Evolutionary conservation across 31 red algal species (phyloP).

Genomic region (Endocladia muricata): DNA sequence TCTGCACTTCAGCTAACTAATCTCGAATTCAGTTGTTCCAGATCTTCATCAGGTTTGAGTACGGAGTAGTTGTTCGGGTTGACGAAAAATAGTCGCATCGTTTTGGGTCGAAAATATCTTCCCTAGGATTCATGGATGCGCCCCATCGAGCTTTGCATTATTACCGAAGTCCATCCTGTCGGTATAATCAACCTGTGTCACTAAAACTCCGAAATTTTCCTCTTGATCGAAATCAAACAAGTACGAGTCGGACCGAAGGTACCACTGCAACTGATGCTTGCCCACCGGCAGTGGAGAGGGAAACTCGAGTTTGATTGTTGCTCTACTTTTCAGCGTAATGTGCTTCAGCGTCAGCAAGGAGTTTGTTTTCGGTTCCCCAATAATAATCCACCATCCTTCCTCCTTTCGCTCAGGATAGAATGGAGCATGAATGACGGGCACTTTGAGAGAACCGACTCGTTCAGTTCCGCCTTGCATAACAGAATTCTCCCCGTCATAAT

Average conservation of each 20-base stretch:
- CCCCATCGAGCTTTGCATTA: too few species aligned
- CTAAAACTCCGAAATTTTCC: conserved; percentile 40
- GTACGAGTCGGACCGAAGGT: conserved; percentile 57
- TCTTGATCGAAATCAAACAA: conserved; percentile 62
- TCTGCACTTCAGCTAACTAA: too few species aligned
- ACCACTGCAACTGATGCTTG: conserved; percentile 37
- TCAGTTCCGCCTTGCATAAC: too few species aligned
- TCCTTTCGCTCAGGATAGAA: conserved; percentile 62
- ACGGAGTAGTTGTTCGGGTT: too few species aligned
- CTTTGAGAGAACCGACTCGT: background rate
- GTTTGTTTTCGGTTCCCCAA: conserved; percentile 69
- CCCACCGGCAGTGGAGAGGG: conserved; percentile 29
- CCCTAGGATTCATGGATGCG: too few species aligned
- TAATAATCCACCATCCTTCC: conserved; percentile 93
- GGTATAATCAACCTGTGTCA: too few species aligned
- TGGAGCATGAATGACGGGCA: conserved; percentile 49
- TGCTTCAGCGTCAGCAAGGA: conserved; percentile 57
- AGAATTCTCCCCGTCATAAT: conserved; percentile 34
- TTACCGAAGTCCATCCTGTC: too few species aligned
- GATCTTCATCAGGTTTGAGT: too few species aligned
- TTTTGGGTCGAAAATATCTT: too few species aligned
- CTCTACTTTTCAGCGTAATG: conserved; percentile 25
- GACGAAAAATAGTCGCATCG: too few species aligned
- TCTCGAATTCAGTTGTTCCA: too few species aligned
- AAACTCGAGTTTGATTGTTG: conserved; percentile 56